Conservation (phyloP, 306 rosid genomes). For the Casuarina cunninghamiana region DNA sequence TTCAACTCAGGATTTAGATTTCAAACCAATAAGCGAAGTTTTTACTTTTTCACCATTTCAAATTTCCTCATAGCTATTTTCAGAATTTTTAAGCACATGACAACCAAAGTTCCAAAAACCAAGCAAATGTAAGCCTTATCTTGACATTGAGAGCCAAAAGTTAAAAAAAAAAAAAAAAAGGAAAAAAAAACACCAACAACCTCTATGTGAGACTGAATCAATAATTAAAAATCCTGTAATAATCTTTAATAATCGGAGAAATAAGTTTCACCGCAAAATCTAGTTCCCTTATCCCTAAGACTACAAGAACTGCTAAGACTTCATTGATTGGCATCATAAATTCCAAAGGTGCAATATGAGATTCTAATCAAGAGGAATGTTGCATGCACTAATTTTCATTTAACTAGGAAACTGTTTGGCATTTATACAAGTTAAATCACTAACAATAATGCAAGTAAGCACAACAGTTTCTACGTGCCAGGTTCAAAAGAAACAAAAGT, state of each 20-base stretch:
- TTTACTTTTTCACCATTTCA: too few species aligned
- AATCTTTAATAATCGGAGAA: background rate
- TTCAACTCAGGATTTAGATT: background rate
- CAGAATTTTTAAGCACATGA: background rate
- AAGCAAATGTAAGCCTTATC: background rate
- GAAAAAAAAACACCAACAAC: background rate
- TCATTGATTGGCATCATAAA: background rate
- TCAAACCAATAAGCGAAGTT: background rate
- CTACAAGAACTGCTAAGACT: background rate
- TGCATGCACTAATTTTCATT: background rate
- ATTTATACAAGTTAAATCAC: background rate
- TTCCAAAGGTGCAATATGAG: background rate
- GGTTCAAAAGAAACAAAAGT: background rate
- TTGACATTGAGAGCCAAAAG: background rate
- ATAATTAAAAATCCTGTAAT: background rate
- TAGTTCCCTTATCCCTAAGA: background rate
- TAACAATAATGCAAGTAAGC: background rate
- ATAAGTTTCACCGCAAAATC: background rate
- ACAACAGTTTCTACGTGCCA: background rate
- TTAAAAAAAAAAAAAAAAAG: too few species aligned
- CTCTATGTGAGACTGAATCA: background rate
- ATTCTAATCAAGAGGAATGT: background rate
- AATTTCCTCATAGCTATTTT: too few species aligned
- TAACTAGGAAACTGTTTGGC: background rate
- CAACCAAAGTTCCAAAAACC: background rate